Evolutionary conservation across 2,329 filamentous ascomycete genomes (phyloP).

Genomic region (Phialocephala subalpina): DNA sequence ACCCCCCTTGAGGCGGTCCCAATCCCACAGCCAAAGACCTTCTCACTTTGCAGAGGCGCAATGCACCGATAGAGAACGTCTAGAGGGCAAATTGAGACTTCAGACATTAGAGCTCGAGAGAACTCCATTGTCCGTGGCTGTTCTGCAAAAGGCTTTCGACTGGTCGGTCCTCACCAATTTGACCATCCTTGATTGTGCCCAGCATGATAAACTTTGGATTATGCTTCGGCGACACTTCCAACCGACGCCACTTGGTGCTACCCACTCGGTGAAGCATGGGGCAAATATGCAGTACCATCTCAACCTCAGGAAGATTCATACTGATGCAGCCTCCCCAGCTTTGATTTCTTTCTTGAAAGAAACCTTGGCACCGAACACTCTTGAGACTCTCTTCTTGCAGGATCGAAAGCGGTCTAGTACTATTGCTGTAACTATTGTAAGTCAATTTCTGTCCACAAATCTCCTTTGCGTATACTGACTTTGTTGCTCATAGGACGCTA

Average conservation of each 20-base stretch:
- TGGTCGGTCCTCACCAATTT: conserved; percentile 76
- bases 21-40: conserved; percentile 35
- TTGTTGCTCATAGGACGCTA: conserved; percentile 56
- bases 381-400: conserved; percentile 83
- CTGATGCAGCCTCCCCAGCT: conserved; percentile 73
- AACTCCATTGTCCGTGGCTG: conserved; percentile 74
- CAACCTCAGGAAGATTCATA: conserved; percentile 77
- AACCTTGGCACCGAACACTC: conserved; percentile 77
- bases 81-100: conserved; percentile 69
- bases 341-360: conserved; percentile 80
- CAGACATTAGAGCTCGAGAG: conserved; percentile 79
- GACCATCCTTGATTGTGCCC: conserved; percentile 76
- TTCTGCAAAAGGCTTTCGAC: conserved; percentile 76
- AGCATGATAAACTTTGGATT: conserved; percentile 80
- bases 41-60: conserved; percentile 37
- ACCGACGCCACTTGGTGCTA: conserved; percentile 47
- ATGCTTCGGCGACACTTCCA: conserved; percentile 69
- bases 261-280: conserved; percentile 39
- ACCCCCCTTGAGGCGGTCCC: conserved; percentile 37
- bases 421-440: conserved; percentile 65
- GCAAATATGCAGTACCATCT: conserved; percentile 64
- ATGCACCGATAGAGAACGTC: conserved; percentile 47
- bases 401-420: conserved; percentile 60
- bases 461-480: conserved; percentile 19
- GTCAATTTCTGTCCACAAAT: conserved; percentile 4